Evolutionary conservation across 768 basidiomycete species (phyloP).

Genomic region (Rickenella mellea): DNA sequence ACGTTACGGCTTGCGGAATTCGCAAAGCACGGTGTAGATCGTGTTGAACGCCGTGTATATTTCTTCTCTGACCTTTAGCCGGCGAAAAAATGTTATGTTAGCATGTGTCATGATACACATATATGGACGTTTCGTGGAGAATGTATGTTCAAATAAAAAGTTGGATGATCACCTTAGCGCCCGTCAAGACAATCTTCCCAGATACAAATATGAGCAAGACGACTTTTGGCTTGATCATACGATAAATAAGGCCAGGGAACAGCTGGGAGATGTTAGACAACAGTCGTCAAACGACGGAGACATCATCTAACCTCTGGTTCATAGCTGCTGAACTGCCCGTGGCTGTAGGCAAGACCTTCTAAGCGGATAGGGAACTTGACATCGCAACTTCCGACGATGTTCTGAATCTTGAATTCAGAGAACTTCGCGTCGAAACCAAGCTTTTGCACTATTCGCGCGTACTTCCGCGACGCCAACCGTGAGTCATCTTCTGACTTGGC

Average conservation of each 20-base stretch:
- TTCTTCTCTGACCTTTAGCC: constrained; percentile 88
- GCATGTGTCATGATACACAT: constrained; percentile 14
- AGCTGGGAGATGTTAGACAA: constrained; percentile 40
- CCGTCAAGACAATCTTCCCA: constrained; percentile 97
- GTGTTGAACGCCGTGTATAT: constrained; percentile 99
- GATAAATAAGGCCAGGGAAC: constrained; percentile 98
- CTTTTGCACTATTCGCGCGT: constrained; percentile 98
- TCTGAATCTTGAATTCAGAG: constrained; percentile 99
- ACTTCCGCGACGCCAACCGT: constrained; percentile 92
- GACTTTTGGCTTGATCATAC: constrained; percentile 99
- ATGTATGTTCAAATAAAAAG: constrained; percentile 25
- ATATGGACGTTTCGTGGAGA: no score
- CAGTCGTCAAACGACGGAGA: neutral
- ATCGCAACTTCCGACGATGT: constrained; percentile 96
- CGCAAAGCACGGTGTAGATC: constrained; percentile 96
- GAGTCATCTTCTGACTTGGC: constrained; percentile 99
- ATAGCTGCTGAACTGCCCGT: constrained; percentile 96
- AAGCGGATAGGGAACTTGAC: constrained; percentile 98
- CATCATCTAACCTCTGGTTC: constrained; percentile 73
- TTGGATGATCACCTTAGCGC: constrained; percentile 76
- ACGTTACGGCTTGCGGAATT: constrained; percentile 78
- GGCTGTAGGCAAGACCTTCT: constrained; percentile 94
- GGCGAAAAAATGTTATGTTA: constrained; percentile 32
- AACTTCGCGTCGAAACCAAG: constrained; percentile 99
- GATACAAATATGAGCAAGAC: constrained; percentile 98